Conservation (phyloP, 345 rosid genomes). For the Carallia brachiata region DNA sequence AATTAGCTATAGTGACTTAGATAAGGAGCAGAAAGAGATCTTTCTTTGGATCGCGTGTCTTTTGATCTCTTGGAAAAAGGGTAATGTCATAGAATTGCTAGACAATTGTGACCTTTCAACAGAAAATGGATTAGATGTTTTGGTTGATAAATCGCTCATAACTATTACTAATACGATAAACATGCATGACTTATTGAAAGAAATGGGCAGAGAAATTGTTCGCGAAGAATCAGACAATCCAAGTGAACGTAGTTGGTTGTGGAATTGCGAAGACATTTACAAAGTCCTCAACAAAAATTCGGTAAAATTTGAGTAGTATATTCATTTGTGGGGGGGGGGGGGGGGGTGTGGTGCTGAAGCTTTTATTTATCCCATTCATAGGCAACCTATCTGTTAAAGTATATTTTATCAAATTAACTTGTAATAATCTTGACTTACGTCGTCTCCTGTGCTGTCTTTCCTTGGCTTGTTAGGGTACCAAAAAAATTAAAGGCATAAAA, state of each 20-base stretch:
- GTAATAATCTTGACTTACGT: too few relatives aligned
- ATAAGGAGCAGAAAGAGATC: neutral
- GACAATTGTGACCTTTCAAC: conserved; percentile 1
- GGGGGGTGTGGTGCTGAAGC: neutral
- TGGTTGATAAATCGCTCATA: conserved; percentile 9
- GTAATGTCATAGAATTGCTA: neutral
- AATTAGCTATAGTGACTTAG: neutral
- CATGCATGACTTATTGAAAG: conserved; percentile 7
- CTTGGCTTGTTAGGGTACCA: neutral
- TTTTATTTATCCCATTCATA: too few relatives aligned
- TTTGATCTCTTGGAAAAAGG: neutral
- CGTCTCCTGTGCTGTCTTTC: neutral
- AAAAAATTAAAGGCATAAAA: neutral
- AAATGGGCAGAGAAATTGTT: conserved; percentile 10
- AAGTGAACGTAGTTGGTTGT: neutral
- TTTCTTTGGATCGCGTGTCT: conserved; percentile 14
- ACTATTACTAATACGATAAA: neutral
- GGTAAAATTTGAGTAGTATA: neutral
- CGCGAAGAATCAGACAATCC: conserved; percentile 7
- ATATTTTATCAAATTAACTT: too few relatives aligned
- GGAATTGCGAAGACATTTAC: neutral
- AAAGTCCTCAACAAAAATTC: neutral
- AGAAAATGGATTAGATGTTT: conserved; percentile 4
- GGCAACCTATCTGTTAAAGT: too few relatives aligned
- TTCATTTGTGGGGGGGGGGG: too few relatives aligned